phyloP scores from a whole-genome alignment of 2,329 filamentous ascomycete genomes.

The Thermoascus crustaceus region DNA sequence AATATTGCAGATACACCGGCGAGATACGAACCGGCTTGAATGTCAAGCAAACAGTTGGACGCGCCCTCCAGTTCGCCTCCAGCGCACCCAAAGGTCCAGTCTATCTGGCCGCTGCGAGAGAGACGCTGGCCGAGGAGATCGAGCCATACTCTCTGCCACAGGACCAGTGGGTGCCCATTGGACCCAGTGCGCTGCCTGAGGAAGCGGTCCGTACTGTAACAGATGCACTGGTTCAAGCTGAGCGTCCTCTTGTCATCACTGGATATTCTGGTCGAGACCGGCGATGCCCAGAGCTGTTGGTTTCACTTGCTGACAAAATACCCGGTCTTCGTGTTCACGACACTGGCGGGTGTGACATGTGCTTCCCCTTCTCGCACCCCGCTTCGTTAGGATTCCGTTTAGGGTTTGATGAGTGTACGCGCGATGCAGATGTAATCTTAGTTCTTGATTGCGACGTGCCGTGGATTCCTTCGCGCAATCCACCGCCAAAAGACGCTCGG shows the following conservation, averaged over 20 bases:
- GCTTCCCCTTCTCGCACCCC: conserved; percentile 39
- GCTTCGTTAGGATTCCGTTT: conserved; percentile 64
- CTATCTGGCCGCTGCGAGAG: conserved; percentile 68
- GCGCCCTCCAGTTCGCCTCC: conserved; percentile 71
- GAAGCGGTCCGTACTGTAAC: conserved; percentile 39
- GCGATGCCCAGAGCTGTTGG: conserved; percentile 36
- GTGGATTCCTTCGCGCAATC: conserved; percentile 75
- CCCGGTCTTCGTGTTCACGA: conserved; percentile 44
- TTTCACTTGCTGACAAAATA: conserved; percentile 40
- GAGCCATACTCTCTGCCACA: conserved; percentile 64
- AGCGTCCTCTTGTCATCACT: conserved; percentile 43
- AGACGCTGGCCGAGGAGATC: conserved; percentile 81
- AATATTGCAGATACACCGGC: conserved; percentile 76
- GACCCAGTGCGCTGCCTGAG: conserved; percentile 54
- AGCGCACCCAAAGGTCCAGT: conserved; percentile 72
- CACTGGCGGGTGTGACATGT: conserved; percentile 46
- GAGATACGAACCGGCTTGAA: conserved; percentile 81
- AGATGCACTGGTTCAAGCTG: conserved; percentile 37
- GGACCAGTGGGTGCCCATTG: conserved; percentile 61
- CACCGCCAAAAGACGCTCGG: conserved; percentile 47
- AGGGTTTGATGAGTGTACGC: conserved; percentile 64
- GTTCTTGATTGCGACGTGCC: conserved; percentile 86
- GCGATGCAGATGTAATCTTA: conserved; percentile 72
- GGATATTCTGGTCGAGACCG: conserved; percentile 44
- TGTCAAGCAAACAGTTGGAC: conserved; percentile 82